Evolutionary conservation across 495 filamentous ascomycete genomes (phyloP), one percentile per base, ranked within the genome.

Genomic region (Talaromyces liani): DNA sequence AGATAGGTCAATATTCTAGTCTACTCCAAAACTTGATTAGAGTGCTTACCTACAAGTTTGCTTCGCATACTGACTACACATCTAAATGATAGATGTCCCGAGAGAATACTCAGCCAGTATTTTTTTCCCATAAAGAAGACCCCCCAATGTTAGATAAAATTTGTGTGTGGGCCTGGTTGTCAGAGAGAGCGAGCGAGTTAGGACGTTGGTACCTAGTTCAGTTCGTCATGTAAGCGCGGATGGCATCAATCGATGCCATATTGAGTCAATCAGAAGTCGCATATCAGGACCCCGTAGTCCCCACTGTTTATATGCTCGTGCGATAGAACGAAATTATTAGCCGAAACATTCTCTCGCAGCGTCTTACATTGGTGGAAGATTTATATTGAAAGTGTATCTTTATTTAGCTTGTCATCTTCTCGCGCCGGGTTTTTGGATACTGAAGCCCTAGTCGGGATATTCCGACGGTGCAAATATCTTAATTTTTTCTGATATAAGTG

Each of bases 221-320:
- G 45, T 49, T 51, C 60, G 64, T 54, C 64, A 66, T 66, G 41
- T 63, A 66, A 66, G 64, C 34, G 55, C 64, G 41, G 36, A 66
- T 66, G 64, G 64, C 64, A 66, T 66, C 64, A 66, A 62, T 36
- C 27, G 20, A 56, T 56, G 24, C 53, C 53, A 56, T 56, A 14
- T 29, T 56, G 7, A 27, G 27, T 56, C 24, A 56, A 56, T 56
- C 4, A 56, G 53, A 56, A 56, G 53, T 56, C 20, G 53, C 53
- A 10, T 29, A 25, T 27, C 53, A 56, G 6, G 14, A 27, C n/a
- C 29, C 2, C 27, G 3, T 25, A 16, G 3, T 54, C 16, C 12
- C 53, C 53, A 29, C 53, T 3, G 16, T 29, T 2, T 27, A 2
- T 14, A 27, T 29, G 14, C 20, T 29, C 53, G 22, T 25, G 20